A percentile compares a stretch with the other conserved stretches of the same genome.
These are phyloP conservation scores for Globisporangium megalacanthum DNA, from an alignment of 352 stramenopile species.

Conservation along the genomic window DNA sequence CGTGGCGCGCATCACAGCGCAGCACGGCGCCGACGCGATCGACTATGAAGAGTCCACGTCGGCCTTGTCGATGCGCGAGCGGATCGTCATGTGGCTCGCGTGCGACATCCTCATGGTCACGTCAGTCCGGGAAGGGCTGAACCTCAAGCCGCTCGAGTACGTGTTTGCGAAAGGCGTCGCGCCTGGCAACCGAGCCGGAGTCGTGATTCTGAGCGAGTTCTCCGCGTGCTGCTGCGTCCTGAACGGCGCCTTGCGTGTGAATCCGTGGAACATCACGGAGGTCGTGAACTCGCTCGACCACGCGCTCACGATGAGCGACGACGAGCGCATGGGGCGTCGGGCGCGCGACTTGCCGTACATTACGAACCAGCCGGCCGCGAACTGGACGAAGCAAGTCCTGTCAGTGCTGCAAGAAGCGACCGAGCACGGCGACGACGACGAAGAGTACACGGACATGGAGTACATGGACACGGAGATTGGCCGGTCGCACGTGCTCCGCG, in stretches of 20 bases:
- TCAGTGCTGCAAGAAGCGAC: slow-evolving; percentile 77
- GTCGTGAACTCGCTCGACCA: slow-evolving; percentile 90
- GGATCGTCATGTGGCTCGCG: slow-evolving; percentile 92
- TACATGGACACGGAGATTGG: slow-evolving; percentile 87
- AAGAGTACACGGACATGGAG: slow-evolving; percentile 80
- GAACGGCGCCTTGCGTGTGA: slow-evolving; percentile 95
- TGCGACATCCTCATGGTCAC: slow-evolving; percentile 96
- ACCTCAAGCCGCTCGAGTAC: slow-evolving; percentile 96
- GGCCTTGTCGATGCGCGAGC: slow-evolving; percentile 83
- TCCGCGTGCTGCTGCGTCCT: slow-evolving; percentile 94
- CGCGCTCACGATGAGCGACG: slow-evolving; percentile 89
- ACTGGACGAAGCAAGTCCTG: slow-evolving; percentile 96
- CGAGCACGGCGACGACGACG: slow-evolving; percentile 57
- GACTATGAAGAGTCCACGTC: slow-evolving; percentile 87
- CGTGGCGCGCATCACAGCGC: slow-evolving; percentile 69
- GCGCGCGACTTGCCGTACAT: slow-evolving; percentile 97
- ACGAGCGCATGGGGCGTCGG: slow-evolving; percentile 86
- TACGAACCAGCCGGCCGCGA: slow-evolving; percentile 84
- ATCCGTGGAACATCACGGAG: slow-evolving; percentile 96
- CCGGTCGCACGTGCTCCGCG: slow-evolving; percentile 62
- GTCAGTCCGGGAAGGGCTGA: slow-evolving; percentile 96
- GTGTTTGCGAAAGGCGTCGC: slow-evolving; percentile 79
- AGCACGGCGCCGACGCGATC: slow-evolving; percentile 66
- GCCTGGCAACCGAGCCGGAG: slow-evolving; percentile 71
- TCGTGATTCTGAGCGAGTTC: slow-evolving; percentile 97